phyloP scores from a whole-genome alignment of 176 grass and related monocot species.

The Urochloa ruziziensis region DNA sequence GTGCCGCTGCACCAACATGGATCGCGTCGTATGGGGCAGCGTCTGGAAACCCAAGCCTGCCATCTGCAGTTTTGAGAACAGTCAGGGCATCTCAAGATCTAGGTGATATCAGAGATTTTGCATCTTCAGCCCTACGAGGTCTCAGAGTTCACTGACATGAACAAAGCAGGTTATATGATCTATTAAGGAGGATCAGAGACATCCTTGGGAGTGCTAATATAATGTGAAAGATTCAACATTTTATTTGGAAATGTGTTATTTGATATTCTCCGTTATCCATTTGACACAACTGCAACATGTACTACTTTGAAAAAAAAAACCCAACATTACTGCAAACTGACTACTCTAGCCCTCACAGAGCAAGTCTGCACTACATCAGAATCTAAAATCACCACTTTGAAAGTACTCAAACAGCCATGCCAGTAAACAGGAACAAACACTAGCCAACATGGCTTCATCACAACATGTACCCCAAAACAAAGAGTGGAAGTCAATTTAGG shows the following conservation, averaged over 20 bases:
- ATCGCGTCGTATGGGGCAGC: constrained; percentile 58
- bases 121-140: background rate
- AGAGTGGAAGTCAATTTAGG: background rate
- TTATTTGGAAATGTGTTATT: background rate
- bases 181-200: background rate
- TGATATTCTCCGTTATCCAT: background rate
- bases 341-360: background rate
- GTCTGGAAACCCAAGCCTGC: constrained; percentile 67
- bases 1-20: constrained; percentile 73
- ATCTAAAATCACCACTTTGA: background rate
- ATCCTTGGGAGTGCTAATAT: background rate
- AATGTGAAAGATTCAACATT: background rate
- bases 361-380: background rate
- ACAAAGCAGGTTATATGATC: background rate
- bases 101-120: background rate
- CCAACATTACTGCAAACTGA: background rate
- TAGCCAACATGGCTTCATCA: background rate
- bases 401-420: background rate
- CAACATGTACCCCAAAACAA: background rate
- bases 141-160: background rate
- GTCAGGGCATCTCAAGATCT: background rate
- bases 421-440: background rate
- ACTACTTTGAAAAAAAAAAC: background rate
- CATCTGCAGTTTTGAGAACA: constrained; percentile 42
- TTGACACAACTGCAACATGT: background rate